These are phyloP conservation scores for Physcia stellaris DNA, from an alignment of 495 filamentous ascomycete genomes.

Conservation along the genomic window DNA sequence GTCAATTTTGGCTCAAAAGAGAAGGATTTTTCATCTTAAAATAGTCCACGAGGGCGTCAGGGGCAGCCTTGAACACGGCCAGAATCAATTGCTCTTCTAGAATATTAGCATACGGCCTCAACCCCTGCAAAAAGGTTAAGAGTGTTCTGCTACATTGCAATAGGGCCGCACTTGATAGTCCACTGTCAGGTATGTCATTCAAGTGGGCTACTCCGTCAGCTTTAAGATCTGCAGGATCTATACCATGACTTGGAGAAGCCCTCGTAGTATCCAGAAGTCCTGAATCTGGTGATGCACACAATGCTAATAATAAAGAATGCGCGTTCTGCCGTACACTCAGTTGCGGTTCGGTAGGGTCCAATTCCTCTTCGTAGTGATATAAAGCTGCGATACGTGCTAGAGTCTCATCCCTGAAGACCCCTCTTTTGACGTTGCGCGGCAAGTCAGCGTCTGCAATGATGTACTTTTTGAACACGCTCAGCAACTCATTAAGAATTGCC, in stretches of 20 bases:
- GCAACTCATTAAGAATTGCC: constrained; percentile 50
- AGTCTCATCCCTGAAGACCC: constrained; percentile 54
- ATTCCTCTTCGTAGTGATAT: constrained; percentile 52
- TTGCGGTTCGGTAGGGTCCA: constrained; percentile 25
- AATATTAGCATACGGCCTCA: constrained; percentile 70
- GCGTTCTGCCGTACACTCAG: constrained; percentile 40
- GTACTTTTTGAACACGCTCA: constrained; percentile 48
- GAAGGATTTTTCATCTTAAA: constrained; percentile 70
- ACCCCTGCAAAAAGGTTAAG: constrained; percentile 57
- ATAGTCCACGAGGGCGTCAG: constrained; percentile 75
- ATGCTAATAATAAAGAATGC: constrained; percentile 56
- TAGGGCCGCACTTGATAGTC: not conserved
- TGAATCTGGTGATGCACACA: constrained; percentile 55
- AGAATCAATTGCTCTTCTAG: constrained; percentile 71
- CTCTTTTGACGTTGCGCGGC: constrained; percentile 54
- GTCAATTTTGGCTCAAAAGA: constrained; percentile 82
- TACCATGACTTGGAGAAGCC: not conserved
- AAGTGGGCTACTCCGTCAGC: not conserved
- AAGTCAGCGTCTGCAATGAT: constrained; percentile 57
- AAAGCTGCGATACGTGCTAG: constrained; percentile 58
- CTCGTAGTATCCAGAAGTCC: constrained; percentile 46
- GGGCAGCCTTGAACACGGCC: constrained; percentile 63
- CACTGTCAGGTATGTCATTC: too few species aligned
- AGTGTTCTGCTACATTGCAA: constrained; percentile 49
- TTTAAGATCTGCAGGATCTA: not conserved